Base-by-base conservation (phyloP, 768 basidiomycete genomes). In the Fomitopsis pulvina region DNA sequence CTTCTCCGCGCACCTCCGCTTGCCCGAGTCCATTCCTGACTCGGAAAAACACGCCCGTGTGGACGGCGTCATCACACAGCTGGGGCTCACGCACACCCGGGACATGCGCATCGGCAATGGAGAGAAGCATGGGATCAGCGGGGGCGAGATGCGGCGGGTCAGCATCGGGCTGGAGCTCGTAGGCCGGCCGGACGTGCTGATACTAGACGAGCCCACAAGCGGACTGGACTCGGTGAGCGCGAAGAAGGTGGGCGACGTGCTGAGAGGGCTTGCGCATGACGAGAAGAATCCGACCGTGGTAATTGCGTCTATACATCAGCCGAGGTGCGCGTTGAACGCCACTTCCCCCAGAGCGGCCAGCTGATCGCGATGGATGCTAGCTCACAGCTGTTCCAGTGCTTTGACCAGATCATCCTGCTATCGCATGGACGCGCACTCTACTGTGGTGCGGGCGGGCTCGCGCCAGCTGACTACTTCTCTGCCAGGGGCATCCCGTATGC, bases 91-190 rank as follows among this genome's bases (percentile, higher is more conserved):
- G 7, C 71, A 76, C 32, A 71, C 95, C 12, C 80, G 79, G 14
- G 69, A 95, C 61, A 74, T 78, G 2, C 71, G 86, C 48, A 93
- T 96, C 32, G 81, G 84, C 3, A 82, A 83, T 9, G 78, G 81
- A 4, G 83, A 85, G 54, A 73, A 79, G 18, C 74, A 92, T 41
- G 93, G 91, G 0, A 92, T 96, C 45, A 89, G 86, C 58, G 93
- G 93, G 10, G 93, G 93, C 9, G 92, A 96, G 66, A 88, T 89
- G 74, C 77, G 93, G 41, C 72, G 93, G 44, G 87, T 96, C 4
- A 91, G 85, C 51, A 94, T 96, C 52, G 93, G 92, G 4, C 68
- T 93, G 30, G 93, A 95, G 68, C 74, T 96, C 9, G 83, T 95
- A 42, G 85, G 89, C 0, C 75, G 77, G 34, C 93, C 93, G 0